Evolutionary conservation across 2,329 filamentous ascomycete genomes (phyloP), one percentile per base, ranked within the genome.

Genomic region (Cercospora nicotianae): DNA sequence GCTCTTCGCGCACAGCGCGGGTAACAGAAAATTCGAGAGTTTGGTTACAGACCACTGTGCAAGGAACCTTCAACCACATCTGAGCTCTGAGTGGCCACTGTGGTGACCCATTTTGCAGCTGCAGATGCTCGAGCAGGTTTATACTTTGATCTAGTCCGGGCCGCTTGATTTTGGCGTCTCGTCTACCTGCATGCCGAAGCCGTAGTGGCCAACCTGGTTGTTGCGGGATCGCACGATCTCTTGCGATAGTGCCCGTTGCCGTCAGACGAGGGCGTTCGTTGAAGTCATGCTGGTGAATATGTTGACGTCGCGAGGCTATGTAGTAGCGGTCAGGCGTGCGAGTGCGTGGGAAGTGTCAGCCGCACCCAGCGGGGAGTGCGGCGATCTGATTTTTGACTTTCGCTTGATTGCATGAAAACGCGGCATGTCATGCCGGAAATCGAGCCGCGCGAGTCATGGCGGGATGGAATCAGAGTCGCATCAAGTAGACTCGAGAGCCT

Each of bases 401-500:
- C 66, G 66, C 63, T 51, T 67, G 12, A 36, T 39, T 67, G 66
- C 66, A 67, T 59, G 63, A 67, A 58, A 13, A 61, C 26, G 61
- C 66, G 66, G 66, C 57, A 64, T 51, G 45, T 59, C 42, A 62
- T 53, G 30, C 63, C 36, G 60, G 13, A n/a, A n/a, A 36, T 63
- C 36, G 53, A 60, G 60, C 59, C 16, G 28, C 23, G 42, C 53
- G 58, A 59, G 58, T 62, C 59, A 66, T 58, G 64, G 12, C 26
- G 26, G 26, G 26, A 18, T 59, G 26, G 16, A 7, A 18, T 20
- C n/a, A 8, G 39, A 64, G 59, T 28, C 20, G 23, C 33, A 55
- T 64, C 39, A 65, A 10, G 53, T 31, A 48, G 60, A 80, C 70
- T 59, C 28, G n/a, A 93, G 76, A 16, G 90, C 90, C 79, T 86